Evolutionary conservation across 352 stramenopile species (phyloP).

Genomic region (Pythium angustatum): DNA sequence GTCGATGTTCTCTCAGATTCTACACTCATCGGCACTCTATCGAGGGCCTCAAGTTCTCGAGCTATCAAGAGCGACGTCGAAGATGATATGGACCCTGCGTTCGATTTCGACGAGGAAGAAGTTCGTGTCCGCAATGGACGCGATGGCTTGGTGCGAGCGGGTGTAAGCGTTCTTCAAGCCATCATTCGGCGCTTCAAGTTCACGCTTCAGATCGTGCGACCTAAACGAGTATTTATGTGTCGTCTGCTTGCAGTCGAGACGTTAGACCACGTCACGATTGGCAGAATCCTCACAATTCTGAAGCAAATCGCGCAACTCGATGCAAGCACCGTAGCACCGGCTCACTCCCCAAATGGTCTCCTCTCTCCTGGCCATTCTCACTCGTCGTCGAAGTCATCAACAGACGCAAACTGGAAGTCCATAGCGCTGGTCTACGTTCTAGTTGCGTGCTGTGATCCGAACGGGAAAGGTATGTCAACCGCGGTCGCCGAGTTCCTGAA

Average conservation of each 20-base stretch:
- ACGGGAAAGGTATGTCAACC: slow-evolving; percentile 73
- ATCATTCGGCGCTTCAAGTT: slow-evolving; percentile 75
- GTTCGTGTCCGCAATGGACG: slow-evolving; percentile 61
- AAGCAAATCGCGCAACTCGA: slow-evolving; percentile 66
- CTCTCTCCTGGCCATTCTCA: neutral
- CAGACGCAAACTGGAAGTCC: slow-evolving; percentile 69
- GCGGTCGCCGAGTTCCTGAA: slow-evolving; percentile 75
- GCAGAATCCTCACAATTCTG: slow-evolving; percentile 58
- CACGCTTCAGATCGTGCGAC: slow-evolving; percentile 56
- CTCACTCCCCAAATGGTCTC: slow-evolving; percentile 6
- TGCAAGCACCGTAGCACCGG: slow-evolving; percentile 6
- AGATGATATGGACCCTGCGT: slow-evolving; percentile 37
- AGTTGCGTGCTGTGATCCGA: slow-evolving; percentile 75
- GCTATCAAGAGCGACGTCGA: slow-evolving; percentile 10
- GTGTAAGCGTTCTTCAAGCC: slow-evolving; percentile 66
- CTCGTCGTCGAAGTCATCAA: slow-evolving; percentile 32
- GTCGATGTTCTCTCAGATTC: slow-evolving; percentile 65
- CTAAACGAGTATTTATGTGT: slow-evolving; percentile 73
- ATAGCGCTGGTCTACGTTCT: slow-evolving; percentile 70
- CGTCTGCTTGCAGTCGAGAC: slow-evolving; percentile 71
- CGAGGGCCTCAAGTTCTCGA: slow-evolving; percentile 21
- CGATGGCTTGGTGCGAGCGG: slow-evolving; percentile 69
- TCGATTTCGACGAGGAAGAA: slow-evolving; percentile 60
- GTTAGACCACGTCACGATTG: slow-evolving; percentile 73
- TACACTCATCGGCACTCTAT: slow-evolving; percentile 52